Base-by-base conservation (phyloP, 768 basidiomycete species). In the Phylloporus arenicola region DNA sequence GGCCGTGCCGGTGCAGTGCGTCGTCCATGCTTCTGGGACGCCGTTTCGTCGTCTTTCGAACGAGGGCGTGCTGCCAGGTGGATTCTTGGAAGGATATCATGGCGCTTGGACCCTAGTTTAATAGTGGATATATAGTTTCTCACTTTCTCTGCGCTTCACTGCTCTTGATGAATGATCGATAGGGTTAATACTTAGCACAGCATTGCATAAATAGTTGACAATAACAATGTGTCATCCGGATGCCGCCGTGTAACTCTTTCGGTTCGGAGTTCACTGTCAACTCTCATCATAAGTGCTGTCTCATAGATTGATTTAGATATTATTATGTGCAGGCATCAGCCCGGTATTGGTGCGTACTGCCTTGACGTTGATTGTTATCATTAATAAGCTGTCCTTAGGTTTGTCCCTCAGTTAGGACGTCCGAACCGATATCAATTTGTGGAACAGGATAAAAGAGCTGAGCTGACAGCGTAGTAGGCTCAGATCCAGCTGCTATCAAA, bases 291-390 rank as follows among this genome's bases (percentile, higher is more conserved):
- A 9, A 19, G 12, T 12, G 10, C 10, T 10, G 1, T 54, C 47
- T 56, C 34, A 54, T n/a, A 39, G 8, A 22, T 37, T 25, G 43
- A 7, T 27, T 0, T 46, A 94, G 95, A 99, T 83, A 71, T 99
- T 41, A 94, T 99, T 58, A 95, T 97, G 92, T 99, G 95, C 72
- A 79, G 95, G 68, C 86, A 92, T 51, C 94, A 98, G 70, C 88
- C 96, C 59, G 96, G 96, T 56, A 98, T 98, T 50, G 94, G 94
- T 91, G 59, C 57, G 83, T 70, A 10, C 27, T 6, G 31, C 14
- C 25, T 20, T 29, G 25, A 29, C 46, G 17, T 49, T 39, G 30
- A 47, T 52, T 24, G 22, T 24, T 10, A 54, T 56, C 17, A 63
- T 45, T 27, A 35, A 37, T 40, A 49, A 29, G 25, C 43, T 8